phyloP scores from a whole-genome alignment of 345 rosid genomes.

The Hibiscus tridactylites region DNA sequence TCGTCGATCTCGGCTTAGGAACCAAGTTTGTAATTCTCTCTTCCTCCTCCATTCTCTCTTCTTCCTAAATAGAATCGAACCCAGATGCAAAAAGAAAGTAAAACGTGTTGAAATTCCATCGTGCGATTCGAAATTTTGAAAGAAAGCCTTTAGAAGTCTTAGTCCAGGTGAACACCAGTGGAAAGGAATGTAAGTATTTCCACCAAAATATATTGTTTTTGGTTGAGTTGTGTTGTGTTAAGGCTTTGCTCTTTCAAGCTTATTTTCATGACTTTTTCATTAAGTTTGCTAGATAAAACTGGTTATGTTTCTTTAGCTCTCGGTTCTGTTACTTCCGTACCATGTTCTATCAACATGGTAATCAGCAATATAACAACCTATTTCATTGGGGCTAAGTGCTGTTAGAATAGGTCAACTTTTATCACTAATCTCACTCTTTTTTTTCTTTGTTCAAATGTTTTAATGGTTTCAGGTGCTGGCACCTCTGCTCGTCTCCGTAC shows the following conservation, averaged over 20 bases:
- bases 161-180: conserved; percentile 93
- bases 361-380: background rate
- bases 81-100: too few relatives aligned
- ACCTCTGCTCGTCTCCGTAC: conserved; percentile 73
- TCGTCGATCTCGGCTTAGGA: too few relatives aligned
- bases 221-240: background rate
- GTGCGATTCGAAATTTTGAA: conserved; percentile 49
- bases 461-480: conserved; percentile 66
- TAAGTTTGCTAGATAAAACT: background rate
- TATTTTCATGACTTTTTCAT: background rate
- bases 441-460: conserved; percentile 7
- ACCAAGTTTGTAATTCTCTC: too few relatives aligned
- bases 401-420: background rate
- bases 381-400: background rate
- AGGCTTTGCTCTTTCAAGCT: background rate
- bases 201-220: background rate
- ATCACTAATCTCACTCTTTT: too few relatives aligned
- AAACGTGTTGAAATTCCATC: conserved; percentile 14
- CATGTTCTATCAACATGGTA: background rate
- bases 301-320: background rate
- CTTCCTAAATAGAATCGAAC: too few relatives aligned
- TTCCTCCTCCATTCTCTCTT: too few relatives aligned
- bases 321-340: background rate
- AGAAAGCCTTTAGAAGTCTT: conserved; percentile 75
- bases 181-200: conserved; percentile 77